Base-by-base conservation (phyloP, 1,284 basidiomycete species). In the Melampsora larici-populina region DNA sequence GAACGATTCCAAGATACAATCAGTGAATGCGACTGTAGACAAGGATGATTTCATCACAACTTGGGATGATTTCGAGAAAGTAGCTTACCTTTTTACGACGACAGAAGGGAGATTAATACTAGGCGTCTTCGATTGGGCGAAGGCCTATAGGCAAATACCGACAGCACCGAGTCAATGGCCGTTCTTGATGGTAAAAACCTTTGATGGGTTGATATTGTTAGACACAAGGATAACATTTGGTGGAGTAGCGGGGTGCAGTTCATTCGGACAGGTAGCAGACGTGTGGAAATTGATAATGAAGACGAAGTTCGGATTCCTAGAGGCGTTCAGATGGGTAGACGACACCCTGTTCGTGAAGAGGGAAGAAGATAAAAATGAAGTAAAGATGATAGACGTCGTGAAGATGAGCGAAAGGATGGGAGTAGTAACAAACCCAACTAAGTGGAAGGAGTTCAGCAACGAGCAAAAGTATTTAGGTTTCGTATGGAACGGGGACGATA, bases 111-210 rank as follows among this genome's bases (percentile, higher is more conserved):
- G n/a, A n/a, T n/a, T n/a, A n/a, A n/a, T n/a, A n/a, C n/a, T n/a
- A n/a, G n/a, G n/a, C n/a, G n/a, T n/a, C n/a, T n/a, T n/a, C n/a
- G n/a, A n/a, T n/a, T n/a, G n/a, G n/a, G n/a, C n/a, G 17, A 68
- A 68, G 24, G 66, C 66, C n/a, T 68, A 68, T 26, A 9, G 43
- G 24, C 33, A 68, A 49, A 68, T 48, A 5, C 66, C 66, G n/a
- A 68, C 24, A 2, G 9, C 7, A 2, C 2, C 1, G 17, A 17
- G 24, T 3, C 66, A 68, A 33, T 43, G 66, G 33, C 36, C 36
- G 6, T 48, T 2, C 17, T 33, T 68, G 18, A 21, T 40, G 36
- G 43, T 43, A 1, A 7, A 13, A 7, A 24, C 36, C n/a, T 11
- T 40, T 29, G n/a, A 68, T 6, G 4, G 62, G 24, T 5, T 6